Base-by-base conservation (phyloP, 306 rosid genomes). In the Prinsepia uniflora region DNA sequence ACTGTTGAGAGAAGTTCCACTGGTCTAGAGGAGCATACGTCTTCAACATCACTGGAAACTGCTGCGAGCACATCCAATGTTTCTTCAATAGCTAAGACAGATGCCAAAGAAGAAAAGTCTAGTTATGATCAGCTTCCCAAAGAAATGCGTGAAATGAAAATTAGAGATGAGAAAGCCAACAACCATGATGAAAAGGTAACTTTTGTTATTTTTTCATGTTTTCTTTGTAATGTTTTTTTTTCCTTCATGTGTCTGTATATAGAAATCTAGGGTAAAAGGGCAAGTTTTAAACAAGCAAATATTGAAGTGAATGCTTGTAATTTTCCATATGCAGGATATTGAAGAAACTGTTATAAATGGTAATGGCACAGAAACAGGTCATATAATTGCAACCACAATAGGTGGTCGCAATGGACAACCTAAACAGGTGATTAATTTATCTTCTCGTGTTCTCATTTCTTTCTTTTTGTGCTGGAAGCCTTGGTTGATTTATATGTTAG, bases 291-390 rank as follows among this genome's bases (percentile, higher is more conserved):
- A 60, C 76, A 7, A n/a, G 22, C 5, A 44, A 43, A 54, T 24
- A 34, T 44, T 5, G 10, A 14, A 47, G 34, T 62, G 41, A 68
- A 63, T 68, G 60, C 22, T 49, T 10, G 55, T 22, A 19, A 44
- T 70, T 76, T 81, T 61, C 65, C 72, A 24, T 49, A 30, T 72
- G 74, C 78, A 92, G 98, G 96, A 89, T 47, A 55, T 83, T 71
- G 98, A 86, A 79, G 81, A 92, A 67, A 65, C 80, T 72, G 14
- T 85, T 20, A 82, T 89, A 75, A 87, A 71, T 72, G 92, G 98
- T 41, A 84, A 86, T 76, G 96, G 96, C 72, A 83, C 96, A 54
- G 98, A 92, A 81, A 76, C 96, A 6, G 98, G 98, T 56, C 96
- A 92, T 79, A 79, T 92, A 72, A 92, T 92, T 72, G 80, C 92